Evolutionary conservation across 495 filamentous ascomycete species (phyloP).

Genomic region (Penicillium daleae): DNA sequence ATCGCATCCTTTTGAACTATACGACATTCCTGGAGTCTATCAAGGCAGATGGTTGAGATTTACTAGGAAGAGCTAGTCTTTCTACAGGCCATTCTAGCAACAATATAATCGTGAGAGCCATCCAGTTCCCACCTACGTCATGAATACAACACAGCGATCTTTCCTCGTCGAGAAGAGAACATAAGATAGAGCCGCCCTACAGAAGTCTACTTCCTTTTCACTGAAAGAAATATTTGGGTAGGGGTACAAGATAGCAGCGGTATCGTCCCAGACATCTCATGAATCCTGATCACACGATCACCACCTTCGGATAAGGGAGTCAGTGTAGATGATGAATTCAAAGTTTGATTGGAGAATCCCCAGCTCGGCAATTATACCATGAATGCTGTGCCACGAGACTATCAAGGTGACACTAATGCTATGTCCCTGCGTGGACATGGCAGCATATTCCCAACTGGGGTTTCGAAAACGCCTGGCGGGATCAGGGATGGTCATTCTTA

Average conservation of each 20-base stretch:
- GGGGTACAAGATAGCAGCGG: background rate
- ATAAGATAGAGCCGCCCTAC: background rate
- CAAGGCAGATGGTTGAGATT: background rate
- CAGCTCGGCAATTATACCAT: background rate
- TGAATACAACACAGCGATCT: background rate
- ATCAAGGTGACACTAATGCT: conserved; percentile 5
- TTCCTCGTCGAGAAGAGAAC: background rate
- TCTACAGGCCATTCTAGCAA: background rate
- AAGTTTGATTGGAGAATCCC: background rate
- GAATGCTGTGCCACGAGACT: background rate
- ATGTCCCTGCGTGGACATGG: conserved; percentile 3
- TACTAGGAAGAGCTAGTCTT: background rate
- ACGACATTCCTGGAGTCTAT: background rate
- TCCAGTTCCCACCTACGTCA: background rate
- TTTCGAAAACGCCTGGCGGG: background rate
- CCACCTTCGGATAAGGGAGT: background rate
- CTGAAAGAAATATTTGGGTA: background rate
- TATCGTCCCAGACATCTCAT: background rate
- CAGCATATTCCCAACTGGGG: conserved; percentile 1
- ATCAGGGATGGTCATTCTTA: conserved; percentile 1
- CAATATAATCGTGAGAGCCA: background rate
- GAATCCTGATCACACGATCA: conserved; percentile 2
- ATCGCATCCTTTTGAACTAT: background rate
- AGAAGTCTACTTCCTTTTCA: background rate
- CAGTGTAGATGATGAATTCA: background rate